A percentile compares a stretch with the other conserved stretches of the same genome.
Conservation (phyloP, 2,329 filamentous ascomycete species). For the Chaetothyriales sp. region DNA sequence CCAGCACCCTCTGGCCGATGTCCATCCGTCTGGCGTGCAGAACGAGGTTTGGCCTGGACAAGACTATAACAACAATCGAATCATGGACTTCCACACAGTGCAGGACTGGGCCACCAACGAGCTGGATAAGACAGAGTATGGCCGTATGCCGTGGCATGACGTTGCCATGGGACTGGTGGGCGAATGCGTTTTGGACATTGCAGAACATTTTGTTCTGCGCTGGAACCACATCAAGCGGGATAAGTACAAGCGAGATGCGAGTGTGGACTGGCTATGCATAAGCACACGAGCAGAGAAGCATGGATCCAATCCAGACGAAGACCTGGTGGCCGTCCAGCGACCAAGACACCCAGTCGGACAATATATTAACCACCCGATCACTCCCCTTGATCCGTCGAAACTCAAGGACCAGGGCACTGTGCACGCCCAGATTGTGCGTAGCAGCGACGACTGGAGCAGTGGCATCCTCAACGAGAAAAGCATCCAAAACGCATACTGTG, state of each 20-base stretch:
- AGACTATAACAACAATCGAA: conserved; percentile 91
- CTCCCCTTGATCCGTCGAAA: conserved; percentile 52
- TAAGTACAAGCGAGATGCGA: conserved; percentile 82
- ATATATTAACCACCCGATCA: conserved; percentile 66
- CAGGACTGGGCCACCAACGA: conserved; percentile 88
- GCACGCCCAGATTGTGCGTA: conserved; percentile 72
- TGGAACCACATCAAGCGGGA: conserved; percentile 97
- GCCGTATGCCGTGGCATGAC: conserved; percentile 97
- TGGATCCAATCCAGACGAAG: conserved; percentile 43
- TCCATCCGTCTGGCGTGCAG: conserved; percentile 66
- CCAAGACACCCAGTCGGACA: conserved; percentile 80
- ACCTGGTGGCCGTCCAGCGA: conserved; percentile 73
- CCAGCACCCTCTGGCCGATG: conserved; percentile 72
- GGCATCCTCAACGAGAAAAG: conserved; percentile 73
- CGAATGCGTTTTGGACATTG: conserved; percentile 81
- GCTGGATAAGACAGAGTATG: conserved; percentile 75
- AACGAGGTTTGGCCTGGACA: conserved; percentile 88
- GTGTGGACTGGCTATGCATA: conserved; percentile 72
- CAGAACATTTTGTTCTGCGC: conserved; percentile 81
- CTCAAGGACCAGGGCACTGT: conserved; percentile 54
- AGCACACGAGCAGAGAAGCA: conserved; percentile 55
- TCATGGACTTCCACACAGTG: conserved; percentile 89
- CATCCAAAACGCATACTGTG: conserved; percentile 74
- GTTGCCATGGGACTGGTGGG: conserved; percentile 85
- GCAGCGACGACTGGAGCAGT: conserved; percentile 84